Evolutionary conservation across 345 rosid genomes (phyloP), one percentile per base, ranked within the genome.

Genomic region (Capsella bursapastoris): DNA sequence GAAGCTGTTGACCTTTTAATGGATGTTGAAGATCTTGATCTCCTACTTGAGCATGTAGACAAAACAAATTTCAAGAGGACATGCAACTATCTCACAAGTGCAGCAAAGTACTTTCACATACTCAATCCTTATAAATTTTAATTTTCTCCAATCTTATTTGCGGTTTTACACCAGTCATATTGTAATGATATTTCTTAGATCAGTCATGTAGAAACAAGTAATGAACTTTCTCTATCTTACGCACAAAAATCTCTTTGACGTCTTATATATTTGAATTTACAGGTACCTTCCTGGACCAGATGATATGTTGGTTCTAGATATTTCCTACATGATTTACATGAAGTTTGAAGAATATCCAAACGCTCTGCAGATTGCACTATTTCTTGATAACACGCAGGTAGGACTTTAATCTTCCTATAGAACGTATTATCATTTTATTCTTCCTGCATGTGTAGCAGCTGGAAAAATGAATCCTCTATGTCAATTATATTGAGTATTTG

Each of bases 1-100:
- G 99, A 95, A 82, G 99, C 98, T 73, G 94, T 95, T 77, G 97
- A 95, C 84, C 89, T 95, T 56, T 75, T 95, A 66, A 95, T 95
- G 96, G 99, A 95, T 89, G 98, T 92, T 81, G 99, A 92, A 77
- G 97, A 92, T 84, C 96, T 96, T 82, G 90, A 90, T 75, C 88
- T 86, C 66, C 80, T 92, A 68, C 78, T 87, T 79, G 88, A 95
- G 80, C 86, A 89, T 69, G 97, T 92, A 38, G 99, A 92, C 78
- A 61, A 69, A 9, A 79, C 97, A 48, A 95, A 95, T 84, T 95
- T 89, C 82, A 92, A 81, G 87, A 86, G 98, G 79, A 95, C 99
- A 13, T 92, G 99, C 81, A 81, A 89, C 25, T 96, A 96, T 74
- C 97, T 90, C 66, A 89, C 92, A 6, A 90, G 97, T 84, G 82